Evolutionary conservation across 2,329 filamentous ascomycete genomes (phyloP).

Genomic region (Neurospora crassa): DNA sequence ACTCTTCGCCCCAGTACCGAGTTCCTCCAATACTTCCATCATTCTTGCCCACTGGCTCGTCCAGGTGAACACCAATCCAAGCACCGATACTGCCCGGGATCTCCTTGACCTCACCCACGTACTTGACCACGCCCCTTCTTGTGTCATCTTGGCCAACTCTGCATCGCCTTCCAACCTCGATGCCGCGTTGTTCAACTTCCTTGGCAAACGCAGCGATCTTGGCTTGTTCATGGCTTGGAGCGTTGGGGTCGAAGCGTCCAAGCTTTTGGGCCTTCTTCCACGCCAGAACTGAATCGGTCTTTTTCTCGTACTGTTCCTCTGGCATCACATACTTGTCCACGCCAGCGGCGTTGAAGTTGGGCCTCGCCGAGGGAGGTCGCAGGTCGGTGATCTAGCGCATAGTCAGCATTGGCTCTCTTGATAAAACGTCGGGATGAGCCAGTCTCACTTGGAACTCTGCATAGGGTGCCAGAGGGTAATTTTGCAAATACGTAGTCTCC

Average conservation of each 20-base stretch:
- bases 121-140: conserved; percentile 60
- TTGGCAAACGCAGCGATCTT: conserved; percentile 58
- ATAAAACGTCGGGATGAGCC: background rate
- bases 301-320: conserved; percentile 74
- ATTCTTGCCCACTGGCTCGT: conserved; percentile 78
- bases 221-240: conserved; percentile 62
- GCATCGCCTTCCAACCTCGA: conserved; percentile 53
- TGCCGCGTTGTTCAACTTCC: conserved; percentile 62
- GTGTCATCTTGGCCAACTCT: conserved; percentile 58
- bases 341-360: conserved; percentile 72
- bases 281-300: conserved; percentile 78
- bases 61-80: conserved; percentile 68
- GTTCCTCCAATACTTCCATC: conserved; percentile 55
- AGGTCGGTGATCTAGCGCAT: conserved; percentile 62
- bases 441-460: conserved; percentile 70
- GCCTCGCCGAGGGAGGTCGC: conserved; percentile 63
- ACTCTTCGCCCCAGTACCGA: conserved; percentile 60
- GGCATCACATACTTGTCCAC: conserved; percentile 90
- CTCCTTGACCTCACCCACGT: conserved; percentile 64
- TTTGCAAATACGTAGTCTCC: conserved; percentile 54
- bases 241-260: conserved; percentile 88
- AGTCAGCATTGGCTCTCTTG: conserved; percentile 14
- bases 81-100: conserved; percentile 55
- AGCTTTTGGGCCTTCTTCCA: conserved; percentile 95
- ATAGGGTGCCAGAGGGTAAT: conserved; percentile 61